Evolutionary conservation across 257 asterid species (phyloP), one percentile per base, ranked within the genome.

Genomic region (Phtheirospermum japonicum): DNA sequence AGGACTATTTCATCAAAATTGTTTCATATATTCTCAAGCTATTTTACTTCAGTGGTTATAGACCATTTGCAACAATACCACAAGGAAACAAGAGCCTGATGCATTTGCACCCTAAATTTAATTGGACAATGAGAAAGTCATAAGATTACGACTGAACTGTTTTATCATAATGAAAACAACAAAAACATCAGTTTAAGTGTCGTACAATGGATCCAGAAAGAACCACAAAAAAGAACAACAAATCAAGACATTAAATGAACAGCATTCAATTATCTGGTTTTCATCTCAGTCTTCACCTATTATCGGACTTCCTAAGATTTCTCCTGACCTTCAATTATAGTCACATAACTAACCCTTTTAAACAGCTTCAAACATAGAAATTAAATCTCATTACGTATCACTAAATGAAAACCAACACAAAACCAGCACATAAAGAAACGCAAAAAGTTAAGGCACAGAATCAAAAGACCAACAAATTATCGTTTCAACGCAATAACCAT

Each of bases 51-150:
- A 54, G 7, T 26, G 39, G 59, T 4, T 13, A n/a, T 54, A 28
- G 59, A 13, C 59, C 23, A 34, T 53, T 28, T 13, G 28, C 28
- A 9, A 26, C 28, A 54, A 37, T 54, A 19, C 10, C 28, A 23
- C 3, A 23, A 23, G 28, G 3, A 23, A 23, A 23, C 28, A 23
- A 23, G 28, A 23, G 1, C 1, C 28, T 23, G 28, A 23, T 23
- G 28, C 28, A 23, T 23, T 23, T 23, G 28, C 28, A 23, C 28
- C 28, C 28, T 23, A 23, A 23, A 23, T 23, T 1, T 23, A 12
- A 54, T 9, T 32, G 9, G 9, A 23, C n/a, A 8, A 40, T 30
- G 28, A 30, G 57, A 62, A 30, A 62, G 57, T 61, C 56, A 61
- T 42, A 59, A 9, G 28, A 23, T 23, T 14, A 40, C 8, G 42